phyloP scores from a whole-genome alignment of 2,329 filamentous ascomycete genomes.

The Pseudocercospora cruenta region DNA sequence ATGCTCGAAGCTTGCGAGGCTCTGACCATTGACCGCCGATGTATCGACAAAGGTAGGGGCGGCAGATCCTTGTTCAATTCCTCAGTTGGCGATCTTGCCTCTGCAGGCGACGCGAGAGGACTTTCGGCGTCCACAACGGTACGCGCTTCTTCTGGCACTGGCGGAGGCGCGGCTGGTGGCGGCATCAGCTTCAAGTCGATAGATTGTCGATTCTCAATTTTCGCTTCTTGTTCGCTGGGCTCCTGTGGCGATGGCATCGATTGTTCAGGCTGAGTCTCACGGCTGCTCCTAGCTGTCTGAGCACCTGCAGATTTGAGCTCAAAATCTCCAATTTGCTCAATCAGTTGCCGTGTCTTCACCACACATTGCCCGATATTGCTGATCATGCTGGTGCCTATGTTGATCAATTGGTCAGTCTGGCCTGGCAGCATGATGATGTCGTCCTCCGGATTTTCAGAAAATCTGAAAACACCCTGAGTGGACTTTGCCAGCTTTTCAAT shows the following conservation, averaged over 20 bases:
- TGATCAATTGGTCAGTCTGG: constrained; percentile 36
- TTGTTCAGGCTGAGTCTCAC: constrained; percentile 17
- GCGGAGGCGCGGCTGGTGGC: constrained; percentile 15
- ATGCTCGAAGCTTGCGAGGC: constrained; percentile 23
- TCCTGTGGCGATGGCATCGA: constrained; percentile 17
- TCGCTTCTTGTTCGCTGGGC: constrained; percentile 1
- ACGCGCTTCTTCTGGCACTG: constrained; percentile 4
- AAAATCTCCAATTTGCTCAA: constrained; percentile 69
- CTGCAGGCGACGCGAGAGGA: constrained; percentile 10
- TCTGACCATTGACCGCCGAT: constrained; percentile 18
- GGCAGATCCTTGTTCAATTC: constrained; percentile 18
- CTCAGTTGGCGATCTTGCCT: constrained; percentile 7
- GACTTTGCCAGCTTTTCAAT: constrained; percentile 80
- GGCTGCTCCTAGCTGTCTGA: neutral
- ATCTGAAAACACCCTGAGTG: constrained; percentile 76
- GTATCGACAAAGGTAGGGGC: constrained; percentile 15
- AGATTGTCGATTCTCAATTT: constrained; percentile 24
- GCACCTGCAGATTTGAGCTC: constrained; percentile 23
- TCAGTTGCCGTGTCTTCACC: constrained; percentile 78
- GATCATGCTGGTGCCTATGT: constrained; percentile 48
- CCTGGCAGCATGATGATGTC: constrained; percentile 76
- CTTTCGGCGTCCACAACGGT: neutral
- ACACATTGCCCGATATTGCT: constrained; percentile 90
- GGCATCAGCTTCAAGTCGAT: constrained; percentile 16
- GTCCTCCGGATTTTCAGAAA: constrained; percentile 67